Conservation (phyloP, 2,329 filamentous ascomycete species). For the Fusarium nanum region DNA sequence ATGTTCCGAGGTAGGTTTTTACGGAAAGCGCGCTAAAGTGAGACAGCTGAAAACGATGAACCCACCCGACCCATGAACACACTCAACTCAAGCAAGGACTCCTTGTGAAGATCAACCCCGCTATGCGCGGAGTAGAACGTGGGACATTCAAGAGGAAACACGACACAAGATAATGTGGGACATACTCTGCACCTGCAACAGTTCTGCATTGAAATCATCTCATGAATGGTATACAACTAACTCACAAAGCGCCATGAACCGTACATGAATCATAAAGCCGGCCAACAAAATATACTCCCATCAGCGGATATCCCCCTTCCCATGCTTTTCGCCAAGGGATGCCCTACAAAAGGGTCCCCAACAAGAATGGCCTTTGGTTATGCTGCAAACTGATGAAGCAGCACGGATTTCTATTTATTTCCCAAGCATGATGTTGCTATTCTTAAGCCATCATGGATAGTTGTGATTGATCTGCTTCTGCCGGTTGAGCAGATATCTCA, state of each 20-base stretch:
- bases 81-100: neutral
- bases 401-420: slow-evolving; percentile 1
- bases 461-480: slow-evolving; percentile 41
- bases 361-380: slow-evolving; percentile 13
- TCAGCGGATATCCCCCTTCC: slow-evolving; percentile 12
- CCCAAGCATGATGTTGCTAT: neutral
- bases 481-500: slow-evolving; percentile 58
- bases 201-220: slow-evolving; percentile 22
- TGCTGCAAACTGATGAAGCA: neutral
- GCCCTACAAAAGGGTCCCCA: neutral
- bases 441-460: slow-evolving; percentile 38
- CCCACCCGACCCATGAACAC: neutral
- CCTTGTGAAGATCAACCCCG: slow-evolving; percentile 34
- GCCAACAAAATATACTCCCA: slow-evolving; percentile 14
- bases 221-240: slow-evolving; percentile 44
- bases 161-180: neutral
- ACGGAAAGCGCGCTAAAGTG: neutral
- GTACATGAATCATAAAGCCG: slow-evolving; percentile 43
- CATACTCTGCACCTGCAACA: neutral
- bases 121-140: slow-evolving; percentile 2
- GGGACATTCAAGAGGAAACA: neutral
- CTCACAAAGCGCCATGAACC: slow-evolving; percentile 19
- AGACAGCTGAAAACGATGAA: neutral
- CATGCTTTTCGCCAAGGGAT: slow-evolving; percentile 6
- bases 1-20: neutral